A percentile compares a stretch with the other conserved stretches of the same genome.
Evolutionary conservation across 1,284 basidiomycete genomes (phyloP).

Genomic region (Malassezia arunalokei): DNA sequence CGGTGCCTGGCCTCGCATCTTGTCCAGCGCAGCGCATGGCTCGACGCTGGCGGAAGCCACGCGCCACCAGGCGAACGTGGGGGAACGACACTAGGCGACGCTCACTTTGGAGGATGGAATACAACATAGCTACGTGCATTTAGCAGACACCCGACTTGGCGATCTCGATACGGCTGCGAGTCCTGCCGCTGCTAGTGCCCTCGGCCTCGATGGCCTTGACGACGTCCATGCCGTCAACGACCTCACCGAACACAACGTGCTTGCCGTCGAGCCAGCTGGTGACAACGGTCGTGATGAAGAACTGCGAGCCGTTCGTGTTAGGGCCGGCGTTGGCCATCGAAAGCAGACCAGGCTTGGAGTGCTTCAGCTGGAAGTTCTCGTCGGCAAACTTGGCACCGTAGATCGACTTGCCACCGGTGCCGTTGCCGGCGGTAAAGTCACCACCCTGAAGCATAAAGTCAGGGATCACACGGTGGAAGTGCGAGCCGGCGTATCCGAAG

Average conservation of each 20-base stretch:
- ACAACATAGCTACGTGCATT: conserved; percentile 4
- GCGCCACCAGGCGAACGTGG: conserved; percentile 5
- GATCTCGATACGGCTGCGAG: conserved; percentile 37
- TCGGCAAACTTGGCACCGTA: conserved; percentile 42
- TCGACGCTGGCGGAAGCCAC: conserved; percentile 6
- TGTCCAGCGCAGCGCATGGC: conserved; percentile 2
- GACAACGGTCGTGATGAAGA: conserved; percentile 43
- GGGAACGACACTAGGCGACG: conserved; percentile 9
- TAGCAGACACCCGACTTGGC: conserved; percentile 40
- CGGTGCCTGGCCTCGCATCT: not conserved
- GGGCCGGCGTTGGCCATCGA: conserved; percentile 30
- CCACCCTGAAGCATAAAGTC: conserved; percentile 60
- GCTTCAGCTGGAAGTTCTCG: conserved; percentile 35
- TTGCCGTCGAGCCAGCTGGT: conserved; percentile 53
- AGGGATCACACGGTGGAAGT: conserved; percentile 55
- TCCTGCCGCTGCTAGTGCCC: conserved; percentile 35
- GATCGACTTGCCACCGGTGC: conserved; percentile 46
- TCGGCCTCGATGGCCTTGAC: conserved; percentile 41
- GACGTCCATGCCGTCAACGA: conserved; percentile 31
- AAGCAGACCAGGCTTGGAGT: conserved; percentile 27
- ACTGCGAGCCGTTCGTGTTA: conserved; percentile 40
- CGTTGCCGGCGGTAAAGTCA: conserved; percentile 54
- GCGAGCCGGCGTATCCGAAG: conserved; percentile 60
- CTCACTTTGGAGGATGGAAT: conserved; percentile 13
- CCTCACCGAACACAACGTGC: conserved; percentile 37